A percentile compares a stretch with the other conserved stretches of the same genome.
Evolutionary conservation across 768 basidiomycete species (phyloP).

Genomic region (Amanita thiersii): DNA sequence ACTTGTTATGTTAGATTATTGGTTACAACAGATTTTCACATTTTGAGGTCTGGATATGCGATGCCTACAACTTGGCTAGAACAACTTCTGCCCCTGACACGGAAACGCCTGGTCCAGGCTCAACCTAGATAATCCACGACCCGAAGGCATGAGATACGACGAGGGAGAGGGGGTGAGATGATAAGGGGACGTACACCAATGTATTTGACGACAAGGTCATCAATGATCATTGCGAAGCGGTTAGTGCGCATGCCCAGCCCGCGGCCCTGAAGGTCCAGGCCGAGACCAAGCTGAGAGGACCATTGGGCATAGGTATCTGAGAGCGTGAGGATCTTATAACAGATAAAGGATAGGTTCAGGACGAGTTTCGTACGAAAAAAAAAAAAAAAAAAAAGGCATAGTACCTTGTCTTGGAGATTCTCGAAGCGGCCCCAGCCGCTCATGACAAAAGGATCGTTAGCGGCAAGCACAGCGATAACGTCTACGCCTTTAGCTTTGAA

Average conservation of each 20-base stretch:
- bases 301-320: constrained; percentile 49
- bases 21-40: neutral
- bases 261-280: constrained; percentile 37
- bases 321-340: constrained; percentile 47
- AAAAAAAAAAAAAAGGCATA: neutral
- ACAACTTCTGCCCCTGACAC: constrained; percentile 54
- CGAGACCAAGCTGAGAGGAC: constrained; percentile 47
- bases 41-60: neutral
- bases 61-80: constrained; percentile 34
- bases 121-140: constrained; percentile 27
- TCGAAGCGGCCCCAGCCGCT: constrained; percentile 55
- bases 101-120: constrained; percentile 40
- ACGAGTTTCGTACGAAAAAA: constrained; percentile 1
- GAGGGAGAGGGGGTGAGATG: neutral
- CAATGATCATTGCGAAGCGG: constrained; percentile 58
- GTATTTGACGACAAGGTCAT: constrained; percentile 65
- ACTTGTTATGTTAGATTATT: too few species aligned
- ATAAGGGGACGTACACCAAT: constrained; percentile 35
- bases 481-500: constrained; percentile 76
- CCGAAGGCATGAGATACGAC: constrained; percentile 1
- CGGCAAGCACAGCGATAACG: constrained; percentile 62
- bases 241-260: constrained; percentile 53
- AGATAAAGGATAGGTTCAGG: constrained; percentile 1
- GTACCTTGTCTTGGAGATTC: constrained; percentile 60
- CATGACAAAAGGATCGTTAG: constrained; percentile 77